phyloP scores from a whole-genome alignment of 2,329 filamentous ascomycete genomes.

The Seiridium cupressi region DNA sequence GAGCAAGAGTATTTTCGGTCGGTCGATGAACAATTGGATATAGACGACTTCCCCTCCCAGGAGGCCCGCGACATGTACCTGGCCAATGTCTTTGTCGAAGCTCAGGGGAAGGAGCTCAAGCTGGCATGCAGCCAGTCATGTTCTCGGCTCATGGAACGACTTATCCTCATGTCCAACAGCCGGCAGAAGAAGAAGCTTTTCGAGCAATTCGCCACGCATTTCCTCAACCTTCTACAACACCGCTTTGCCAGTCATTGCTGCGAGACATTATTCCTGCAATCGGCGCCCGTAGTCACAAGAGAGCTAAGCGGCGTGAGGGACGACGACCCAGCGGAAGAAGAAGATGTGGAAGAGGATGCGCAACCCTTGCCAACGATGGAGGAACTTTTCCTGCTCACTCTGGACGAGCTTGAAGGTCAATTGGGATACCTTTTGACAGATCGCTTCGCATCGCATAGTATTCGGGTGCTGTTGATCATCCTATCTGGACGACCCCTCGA shows the following conservation, averaged over 20 bases:
- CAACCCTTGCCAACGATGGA: slow-evolving; percentile 69
- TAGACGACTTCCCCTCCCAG: slow-evolving; percentile 78
- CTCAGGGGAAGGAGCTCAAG: slow-evolving; percentile 90
- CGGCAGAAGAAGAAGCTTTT: slow-evolving; percentile 85
- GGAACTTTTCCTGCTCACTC: slow-evolving; percentile 75
- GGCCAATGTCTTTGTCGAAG: slow-evolving; percentile 81
- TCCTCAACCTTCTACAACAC: slow-evolving; percentile 87
- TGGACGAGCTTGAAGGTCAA: slow-evolving; percentile 85
- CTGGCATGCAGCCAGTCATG: slow-evolving; percentile 94
- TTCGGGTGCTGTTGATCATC: slow-evolving; percentile 82
- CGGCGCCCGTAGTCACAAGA: slow-evolving; percentile 73
- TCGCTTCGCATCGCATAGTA: slow-evolving; percentile 82
- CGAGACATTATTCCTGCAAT: slow-evolving; percentile 84
- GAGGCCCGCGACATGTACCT: slow-evolving; percentile 74
- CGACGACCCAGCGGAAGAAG: slow-evolving; percentile 33
- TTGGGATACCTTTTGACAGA: slow-evolving; percentile 84
- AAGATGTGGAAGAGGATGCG: slow-evolving; percentile 40
- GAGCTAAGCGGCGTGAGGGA: slow-evolving; percentile 60
- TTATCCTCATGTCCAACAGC: slow-evolving; percentile 79
- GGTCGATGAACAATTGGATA: slow-evolving; percentile 84
- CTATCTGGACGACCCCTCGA: slow-evolving; percentile 81
- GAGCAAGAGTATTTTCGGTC: slow-evolving; percentile 95
- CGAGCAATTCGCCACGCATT: slow-evolving; percentile 80
- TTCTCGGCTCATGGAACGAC: slow-evolving; percentile 85
- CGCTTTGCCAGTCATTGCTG: slow-evolving; percentile 97